Percentiles rank a stretch among this genome's conserved stretches.
phyloP scores from a whole-genome alignment of 352 stramenopile species.

The Elongisporangium anandrum region DNA sequence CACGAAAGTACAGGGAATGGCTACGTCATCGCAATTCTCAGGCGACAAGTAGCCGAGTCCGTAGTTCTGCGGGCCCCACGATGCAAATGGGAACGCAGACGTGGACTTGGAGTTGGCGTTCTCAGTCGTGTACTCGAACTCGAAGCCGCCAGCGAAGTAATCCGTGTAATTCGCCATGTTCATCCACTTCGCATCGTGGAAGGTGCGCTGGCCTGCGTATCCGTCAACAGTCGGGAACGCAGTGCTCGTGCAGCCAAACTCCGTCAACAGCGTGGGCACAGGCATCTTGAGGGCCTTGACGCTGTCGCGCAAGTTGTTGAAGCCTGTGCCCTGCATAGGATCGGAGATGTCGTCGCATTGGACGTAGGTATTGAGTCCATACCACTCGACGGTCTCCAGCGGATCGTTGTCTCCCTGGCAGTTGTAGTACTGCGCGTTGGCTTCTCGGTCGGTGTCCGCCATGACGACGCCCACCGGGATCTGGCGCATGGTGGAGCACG shows the following conservation, averaged over 20 bases:
- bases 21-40: constrained; percentile 52
- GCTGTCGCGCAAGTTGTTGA: constrained; percentile 48
- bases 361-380: constrained; percentile 82
- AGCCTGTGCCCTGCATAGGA: constrained; percentile 37
- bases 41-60: constrained; percentile 71
- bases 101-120: constrained; percentile 59
- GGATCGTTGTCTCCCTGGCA: constrained; percentile 62
- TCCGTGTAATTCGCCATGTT: constrained; percentile 41
- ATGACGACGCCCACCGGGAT: constrained; percentile 76
- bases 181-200: constrained; percentile 64
- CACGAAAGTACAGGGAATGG: constrained; percentile 39
- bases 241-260: constrained; percentile 52
- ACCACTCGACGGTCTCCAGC: constrained; percentile 80
- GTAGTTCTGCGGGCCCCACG: constrained; percentile 66
- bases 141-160: constrained; percentile 61
- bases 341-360: constrained; percentile 61
- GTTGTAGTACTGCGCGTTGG: constrained; percentile 80
- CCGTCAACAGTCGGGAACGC: constrained; percentile 47
- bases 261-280: constrained; percentile 49
- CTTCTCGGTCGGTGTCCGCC: constrained; percentile 52
- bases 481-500: constrained; percentile 49
- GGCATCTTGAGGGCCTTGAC: constrained; percentile 61
- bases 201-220: constrained; percentile 75
- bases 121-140: constrained; percentile 81
- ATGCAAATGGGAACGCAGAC: constrained; percentile 59